Conservation (phyloP, 495 filamentous ascomycete species). For the Cryomyces antarcticus region DNA sequence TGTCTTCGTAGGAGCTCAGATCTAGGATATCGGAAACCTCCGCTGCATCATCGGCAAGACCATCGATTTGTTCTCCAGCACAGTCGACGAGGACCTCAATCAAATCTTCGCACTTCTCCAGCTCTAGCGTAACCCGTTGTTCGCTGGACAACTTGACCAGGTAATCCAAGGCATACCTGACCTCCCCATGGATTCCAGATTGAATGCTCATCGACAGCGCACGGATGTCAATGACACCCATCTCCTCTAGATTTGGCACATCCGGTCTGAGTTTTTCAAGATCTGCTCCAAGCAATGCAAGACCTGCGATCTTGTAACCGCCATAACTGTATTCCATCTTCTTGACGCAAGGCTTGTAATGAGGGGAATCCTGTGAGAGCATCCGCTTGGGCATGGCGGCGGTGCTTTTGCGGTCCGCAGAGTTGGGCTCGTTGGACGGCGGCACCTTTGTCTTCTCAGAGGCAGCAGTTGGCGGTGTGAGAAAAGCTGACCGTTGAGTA, state of each 20-base stretch:
- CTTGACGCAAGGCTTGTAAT: too few relatives aligned
- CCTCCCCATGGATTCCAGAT: slow-evolving; percentile 72
- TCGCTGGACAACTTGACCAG: slow-evolving; percentile 53
- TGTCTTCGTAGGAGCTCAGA: slow-evolving; percentile 69
- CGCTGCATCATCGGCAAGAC: slow-evolving; percentile 55
- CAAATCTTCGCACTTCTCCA: slow-evolving; percentile 69
- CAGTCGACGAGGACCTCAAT: slow-evolving; percentile 77
- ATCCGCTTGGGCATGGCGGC: too few relatives aligned
- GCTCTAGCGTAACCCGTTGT: slow-evolving; percentile 32
- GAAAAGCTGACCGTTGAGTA: background rate
- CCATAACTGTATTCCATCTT: background rate
- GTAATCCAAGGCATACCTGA: slow-evolving; percentile 71
- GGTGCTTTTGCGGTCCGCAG: too few relatives aligned
- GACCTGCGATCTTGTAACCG: background rate
- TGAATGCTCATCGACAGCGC: slow-evolving; percentile 86
- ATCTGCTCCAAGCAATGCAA: slow-evolving; percentile 26
- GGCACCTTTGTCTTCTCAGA: too few relatives aligned
- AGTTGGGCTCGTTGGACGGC: too few relatives aligned
- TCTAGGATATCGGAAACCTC: slow-evolving; percentile 71
- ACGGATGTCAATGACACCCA: slow-evolving; percentile 76
- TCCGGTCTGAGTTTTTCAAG: slow-evolving; percentile 44
- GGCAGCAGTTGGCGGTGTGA: too few relatives aligned
- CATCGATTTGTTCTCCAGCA: slow-evolving; percentile 67
- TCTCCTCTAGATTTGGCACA: slow-evolving; percentile 52
- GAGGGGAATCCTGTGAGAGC: too few relatives aligned